Evolutionary conservation across 371 early-diverging fungal species (phyloP).

Genomic region (Lichtheimia ornata): DNA sequence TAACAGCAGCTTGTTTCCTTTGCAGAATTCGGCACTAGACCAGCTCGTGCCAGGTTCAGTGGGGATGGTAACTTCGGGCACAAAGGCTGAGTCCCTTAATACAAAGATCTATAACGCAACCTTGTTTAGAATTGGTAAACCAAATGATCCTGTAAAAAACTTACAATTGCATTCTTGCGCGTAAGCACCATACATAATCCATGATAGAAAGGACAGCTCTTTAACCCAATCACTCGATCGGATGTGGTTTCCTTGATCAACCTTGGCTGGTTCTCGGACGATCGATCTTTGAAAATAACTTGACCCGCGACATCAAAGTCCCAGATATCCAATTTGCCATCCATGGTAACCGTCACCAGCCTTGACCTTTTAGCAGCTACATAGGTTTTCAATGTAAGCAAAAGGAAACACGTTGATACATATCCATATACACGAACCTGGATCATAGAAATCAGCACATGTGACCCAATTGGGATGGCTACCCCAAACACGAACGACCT

Average conservation of each 20-base stretch:
- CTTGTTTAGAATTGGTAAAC: no score
- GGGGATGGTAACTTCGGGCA: constrained; percentile 33
- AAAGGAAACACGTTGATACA: not conserved
- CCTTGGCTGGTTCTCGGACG: constrained; percentile 17
- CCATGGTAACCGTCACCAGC: constrained; percentile 44
- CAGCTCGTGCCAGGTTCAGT: constrained; percentile 29
- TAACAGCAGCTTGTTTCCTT: constrained; percentile 24
- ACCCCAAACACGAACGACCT: constrained; percentile 69
- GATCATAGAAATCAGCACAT: constrained; percentile 58
- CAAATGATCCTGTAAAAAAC: not conserved
- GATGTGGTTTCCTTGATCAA: constrained; percentile 16
- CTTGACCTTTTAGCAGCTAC: constrained; percentile 22
- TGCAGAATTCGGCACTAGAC: constrained; percentile 36
- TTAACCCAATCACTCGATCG: constrained; percentile 27
- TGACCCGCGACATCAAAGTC: constrained; percentile 47
- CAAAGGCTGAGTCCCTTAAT: constrained; percentile 21
- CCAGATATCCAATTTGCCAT: constrained; percentile 53
- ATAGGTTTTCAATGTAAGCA: not conserved
- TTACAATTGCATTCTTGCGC: constrained; percentile 33
- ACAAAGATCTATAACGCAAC: constrained; percentile 24
- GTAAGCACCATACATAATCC: constrained; percentile 39
- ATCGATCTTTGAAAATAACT: constrained; percentile 40
- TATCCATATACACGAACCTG: constrained; percentile 36
- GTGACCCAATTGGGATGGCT: constrained; percentile 68
- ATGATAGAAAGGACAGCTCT: constrained; percentile 19